These are phyloP conservation scores for Vinca minor DNA, from an alignment of 257 asterid genomes.

Conservation along the genomic window DNA sequence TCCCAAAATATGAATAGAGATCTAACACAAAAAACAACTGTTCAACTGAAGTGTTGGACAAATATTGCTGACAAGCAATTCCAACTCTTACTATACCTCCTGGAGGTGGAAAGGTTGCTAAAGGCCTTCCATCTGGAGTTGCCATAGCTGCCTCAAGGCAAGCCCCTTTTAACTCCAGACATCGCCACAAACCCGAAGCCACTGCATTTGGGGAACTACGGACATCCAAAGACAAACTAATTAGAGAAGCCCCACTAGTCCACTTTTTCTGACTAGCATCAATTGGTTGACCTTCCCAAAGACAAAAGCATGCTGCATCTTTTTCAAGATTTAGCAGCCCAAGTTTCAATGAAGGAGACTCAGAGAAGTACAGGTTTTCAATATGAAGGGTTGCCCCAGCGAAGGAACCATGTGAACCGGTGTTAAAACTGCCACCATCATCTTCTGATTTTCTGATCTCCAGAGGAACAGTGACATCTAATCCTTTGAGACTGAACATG, in stretches of 20 bases:
- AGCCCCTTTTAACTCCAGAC: slow-evolving; percentile 69
- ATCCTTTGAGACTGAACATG: slow-evolving; percentile 51
- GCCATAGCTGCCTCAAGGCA: slow-evolving; percentile 90
- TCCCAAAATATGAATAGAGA: slow-evolving; percentile 67
- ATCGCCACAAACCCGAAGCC: slow-evolving; percentile 59
- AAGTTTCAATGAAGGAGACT: slow-evolving; percentile 64
- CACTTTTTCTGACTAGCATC: slow-evolving; percentile 92
- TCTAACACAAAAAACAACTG: slow-evolving; percentile 84
- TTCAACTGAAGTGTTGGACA: slow-evolving; percentile 82
- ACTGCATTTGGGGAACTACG: slow-evolving; percentile 26
- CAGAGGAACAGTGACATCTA: slow-evolving; percentile 67
- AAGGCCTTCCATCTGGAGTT: slow-evolving; percentile 92
- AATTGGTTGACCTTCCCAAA: slow-evolving; percentile 85
- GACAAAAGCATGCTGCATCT: slow-evolving; percentile 94
- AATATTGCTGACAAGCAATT: slow-evolving; percentile 72
- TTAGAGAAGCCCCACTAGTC: slow-evolving; percentile 54
- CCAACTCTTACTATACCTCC: slow-evolving; percentile 91
- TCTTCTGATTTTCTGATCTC: slow-evolving; percentile 35
- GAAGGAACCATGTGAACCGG: slow-evolving; percentile 48
- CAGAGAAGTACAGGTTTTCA: slow-evolving; percentile 61
- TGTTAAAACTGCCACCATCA: slow-evolving; percentile 26
- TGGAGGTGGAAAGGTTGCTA: slow-evolving; percentile 76
- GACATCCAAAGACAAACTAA: slow-evolving; percentile 71
- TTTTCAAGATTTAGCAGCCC: slow-evolving; percentile 70
- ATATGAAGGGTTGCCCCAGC: slow-evolving; percentile 85